Percentiles rank a stretch among this genome's conserved stretches.
Conservation (phyloP, 306 rosid species). For the Ormosia emarginata region DNA sequence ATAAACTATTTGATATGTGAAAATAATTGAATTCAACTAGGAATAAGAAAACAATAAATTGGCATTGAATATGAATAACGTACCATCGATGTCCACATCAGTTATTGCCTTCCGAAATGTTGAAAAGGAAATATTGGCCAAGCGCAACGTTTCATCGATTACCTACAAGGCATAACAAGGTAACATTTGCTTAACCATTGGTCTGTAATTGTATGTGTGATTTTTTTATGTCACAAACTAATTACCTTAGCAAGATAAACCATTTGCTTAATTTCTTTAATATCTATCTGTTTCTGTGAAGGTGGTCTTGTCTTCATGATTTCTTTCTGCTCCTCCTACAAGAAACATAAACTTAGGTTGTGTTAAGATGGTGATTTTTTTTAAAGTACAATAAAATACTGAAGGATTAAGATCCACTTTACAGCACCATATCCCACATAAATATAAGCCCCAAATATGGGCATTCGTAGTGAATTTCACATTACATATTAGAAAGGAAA, state of each 20-base stretch:
- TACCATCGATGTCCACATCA: conserved; percentile 36
- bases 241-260: conserved; percentile 43
- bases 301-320: conserved; percentile 30
- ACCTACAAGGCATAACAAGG: conserved; percentile 9
- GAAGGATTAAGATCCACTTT: too few relatives aligned
- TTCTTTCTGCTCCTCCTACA: conserved; percentile 49
- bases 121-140: conserved; percentile 16
- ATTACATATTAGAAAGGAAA: too few relatives aligned
- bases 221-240: too few relatives aligned
- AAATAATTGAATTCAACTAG: not conserved
- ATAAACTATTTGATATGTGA: too few relatives aligned
- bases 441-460: too few relatives aligned
- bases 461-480: too few relatives aligned
- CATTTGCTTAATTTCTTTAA: conserved; percentile 42
- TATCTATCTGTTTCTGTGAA: conserved; percentile 24
- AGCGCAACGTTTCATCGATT: conserved; percentile 39
- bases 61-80: not conserved
- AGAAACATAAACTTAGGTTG: too few relatives aligned
- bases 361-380: too few relatives aligned
- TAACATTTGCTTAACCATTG: too few relatives aligned
- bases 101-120: conserved; percentile 37
- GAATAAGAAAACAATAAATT: not conserved
- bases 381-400: not conserved
- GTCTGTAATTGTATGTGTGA: too few relatives aligned
- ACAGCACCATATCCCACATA: too few relatives aligned